phyloP scores from a whole-genome alignment of 352 stramenopile genomes.

The Phytophthora kernoviae region DNA sequence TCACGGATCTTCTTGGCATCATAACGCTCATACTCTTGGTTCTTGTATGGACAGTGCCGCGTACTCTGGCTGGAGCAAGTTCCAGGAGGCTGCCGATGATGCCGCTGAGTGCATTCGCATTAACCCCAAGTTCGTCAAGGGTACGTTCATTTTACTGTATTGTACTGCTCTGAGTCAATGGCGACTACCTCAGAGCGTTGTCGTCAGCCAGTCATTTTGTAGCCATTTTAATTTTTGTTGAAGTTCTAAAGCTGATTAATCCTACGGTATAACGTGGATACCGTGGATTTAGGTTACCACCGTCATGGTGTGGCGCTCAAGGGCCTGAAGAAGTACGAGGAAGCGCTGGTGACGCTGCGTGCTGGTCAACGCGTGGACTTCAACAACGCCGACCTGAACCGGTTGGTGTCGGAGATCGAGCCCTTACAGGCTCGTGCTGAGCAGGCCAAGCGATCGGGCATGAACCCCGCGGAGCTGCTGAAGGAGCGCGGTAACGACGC shows the following conservation, averaged over 20 bases:
- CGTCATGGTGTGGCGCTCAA: constrained; percentile 93
- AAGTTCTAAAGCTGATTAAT: constrained; percentile 17
- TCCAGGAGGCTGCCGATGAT: constrained; percentile 86
- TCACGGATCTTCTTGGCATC: neutral
- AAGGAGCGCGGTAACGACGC: constrained; percentile 95
- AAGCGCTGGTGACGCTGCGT: constrained; percentile 77
- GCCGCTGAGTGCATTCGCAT: constrained; percentile 90
- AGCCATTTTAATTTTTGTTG: constrained; percentile 15
- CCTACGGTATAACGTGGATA: constrained; percentile 3
- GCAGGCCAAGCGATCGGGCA: constrained; percentile 63
- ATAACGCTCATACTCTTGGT: constrained; percentile 2
- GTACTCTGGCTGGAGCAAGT: constrained; percentile 67
- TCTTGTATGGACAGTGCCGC: constrained; percentile 52
- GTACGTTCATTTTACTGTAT: constrained; percentile 13
- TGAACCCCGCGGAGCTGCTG: constrained; percentile 86
- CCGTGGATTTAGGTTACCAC: constrained; percentile 78
- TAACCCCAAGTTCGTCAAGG: constrained; percentile 95
- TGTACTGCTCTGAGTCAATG: too few species aligned
- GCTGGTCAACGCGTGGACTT: constrained; percentile 81
- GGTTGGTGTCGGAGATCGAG: constrained; percentile 82
- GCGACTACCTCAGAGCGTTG: neutral
- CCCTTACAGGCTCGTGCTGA: constrained; percentile 73
- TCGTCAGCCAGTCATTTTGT: constrained; percentile 6
- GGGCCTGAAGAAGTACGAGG: constrained; percentile 79
- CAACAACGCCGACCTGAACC: constrained; percentile 86